Conservation (phyloP, 2,329 filamentous ascomycete species). For the Fusarium verticillioides region DNA sequence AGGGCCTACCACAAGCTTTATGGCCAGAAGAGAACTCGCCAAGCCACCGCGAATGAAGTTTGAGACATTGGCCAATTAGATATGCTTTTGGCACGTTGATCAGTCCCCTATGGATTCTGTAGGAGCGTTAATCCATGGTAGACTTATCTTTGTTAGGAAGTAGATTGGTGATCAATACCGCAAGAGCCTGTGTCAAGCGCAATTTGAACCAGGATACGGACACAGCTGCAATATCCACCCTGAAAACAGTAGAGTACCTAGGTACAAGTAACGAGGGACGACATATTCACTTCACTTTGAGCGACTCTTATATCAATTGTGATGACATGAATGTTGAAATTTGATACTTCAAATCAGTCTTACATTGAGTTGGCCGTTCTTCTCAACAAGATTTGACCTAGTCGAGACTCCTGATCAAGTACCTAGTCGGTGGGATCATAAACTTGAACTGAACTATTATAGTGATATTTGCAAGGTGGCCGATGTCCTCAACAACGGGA, state of each 20-base stretch:
- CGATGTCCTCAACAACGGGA: not conserved
- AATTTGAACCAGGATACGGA: not conserved
- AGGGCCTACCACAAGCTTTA: constrained; percentile 9
- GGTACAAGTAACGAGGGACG: not conserved
- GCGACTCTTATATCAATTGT: not conserved
- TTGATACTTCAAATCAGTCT: not conserved
- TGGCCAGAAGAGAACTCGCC: constrained; percentile 20
- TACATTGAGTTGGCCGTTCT: not conserved
- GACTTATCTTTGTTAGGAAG: not conserved
- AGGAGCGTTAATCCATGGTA: not conserved
- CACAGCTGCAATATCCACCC: not conserved
- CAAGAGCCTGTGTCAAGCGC: constrained; percentile 17
- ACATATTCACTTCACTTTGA: not conserved
- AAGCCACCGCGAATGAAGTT: constrained; percentile 25
- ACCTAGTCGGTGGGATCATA: not conserved
- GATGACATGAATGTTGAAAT: not conserved
- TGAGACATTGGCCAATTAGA: constrained; percentile 32
- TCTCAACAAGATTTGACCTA: constrained; percentile 9
- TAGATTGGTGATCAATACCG: not conserved
- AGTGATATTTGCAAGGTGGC: not conserved
- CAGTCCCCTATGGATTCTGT: constrained; percentile 14
- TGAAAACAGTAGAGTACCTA: not conserved
- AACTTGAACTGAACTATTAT: not conserved
- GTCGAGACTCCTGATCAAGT: not conserved
- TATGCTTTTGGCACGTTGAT: constrained; percentile 33